Evolutionary conservation across 2,329 filamentous ascomycete genomes (phyloP).

Genomic region (Aciculosporium take): DNA sequence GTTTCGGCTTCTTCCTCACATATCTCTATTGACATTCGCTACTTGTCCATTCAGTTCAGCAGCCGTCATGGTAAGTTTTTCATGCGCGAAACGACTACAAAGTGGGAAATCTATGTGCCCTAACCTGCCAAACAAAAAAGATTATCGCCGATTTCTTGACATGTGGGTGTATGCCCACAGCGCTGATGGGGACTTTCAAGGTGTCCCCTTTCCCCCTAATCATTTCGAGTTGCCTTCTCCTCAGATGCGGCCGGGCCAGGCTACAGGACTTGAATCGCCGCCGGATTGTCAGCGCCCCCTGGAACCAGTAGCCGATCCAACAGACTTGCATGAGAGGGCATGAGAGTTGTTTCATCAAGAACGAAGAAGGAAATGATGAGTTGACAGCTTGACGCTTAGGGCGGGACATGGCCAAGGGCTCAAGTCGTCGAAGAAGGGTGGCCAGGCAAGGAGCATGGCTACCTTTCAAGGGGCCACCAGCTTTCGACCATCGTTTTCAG

Average conservation of each 20-base stretch:
- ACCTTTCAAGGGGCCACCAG: no score
- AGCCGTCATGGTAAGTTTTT: conserved; percentile 28
- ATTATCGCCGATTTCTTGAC: conserved; percentile 32
- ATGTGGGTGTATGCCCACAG: conserved; percentile 31
- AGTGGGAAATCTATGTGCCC: not conserved
- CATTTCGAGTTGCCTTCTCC: conserved; percentile 33
- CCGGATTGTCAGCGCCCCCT: conserved; percentile 4
- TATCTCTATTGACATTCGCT: conserved; percentile 27
- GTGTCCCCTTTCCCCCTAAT: conserved; percentile 30
- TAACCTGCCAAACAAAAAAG: conserved; percentile 17
- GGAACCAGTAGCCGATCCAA: conserved; percentile 3
- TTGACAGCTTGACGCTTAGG: no score
- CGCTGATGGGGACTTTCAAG: conserved; percentile 31
- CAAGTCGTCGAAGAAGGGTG: no score
- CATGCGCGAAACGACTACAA: not conserved
- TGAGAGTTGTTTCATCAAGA: no score
- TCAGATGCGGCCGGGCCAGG: conserved; percentile 23
- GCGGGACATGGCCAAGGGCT: no score
- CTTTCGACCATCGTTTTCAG: not conserved
- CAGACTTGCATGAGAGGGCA: conserved; percentile 1
- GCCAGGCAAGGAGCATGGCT: no score
- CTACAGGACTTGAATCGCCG: conserved; percentile 3
- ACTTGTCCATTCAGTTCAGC: conserved; percentile 36
- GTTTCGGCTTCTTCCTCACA: conserved; percentile 13
- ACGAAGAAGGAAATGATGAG: no score